A percentile compares a stretch with the other conserved stretches of the same genome.
phyloP scores from a whole-genome alignment of 306 rosid genomes.

The Oxytropis ochrocephala region DNA sequence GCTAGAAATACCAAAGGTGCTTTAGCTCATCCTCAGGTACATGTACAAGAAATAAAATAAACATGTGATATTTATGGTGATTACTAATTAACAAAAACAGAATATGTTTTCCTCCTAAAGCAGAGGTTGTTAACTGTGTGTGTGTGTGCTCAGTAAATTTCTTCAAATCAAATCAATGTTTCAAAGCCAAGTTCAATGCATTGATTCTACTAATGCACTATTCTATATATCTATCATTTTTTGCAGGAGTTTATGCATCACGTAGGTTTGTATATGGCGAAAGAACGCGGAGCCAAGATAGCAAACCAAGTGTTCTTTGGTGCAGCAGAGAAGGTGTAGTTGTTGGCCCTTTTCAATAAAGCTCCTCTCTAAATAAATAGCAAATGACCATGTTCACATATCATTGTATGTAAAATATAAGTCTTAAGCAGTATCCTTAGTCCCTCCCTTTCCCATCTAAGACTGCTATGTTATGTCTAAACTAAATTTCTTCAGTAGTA shows the following conservation, averaged over 20 bases:
- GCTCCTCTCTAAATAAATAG: not conserved
- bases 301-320: constrained; percentile 48
- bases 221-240: no score
- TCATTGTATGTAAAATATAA: not conserved
- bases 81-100: no score
- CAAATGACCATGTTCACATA: not conserved
- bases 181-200: not conserved
- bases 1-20: constrained; percentile 47
- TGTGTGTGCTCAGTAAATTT: no score
- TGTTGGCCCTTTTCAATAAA: constrained; percentile 3
- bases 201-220: not conserved
- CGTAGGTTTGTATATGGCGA: constrained; percentile 69
- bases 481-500: not conserved
- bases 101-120: no score
- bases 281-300: constrained; percentile 69
- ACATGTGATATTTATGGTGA: not conserved
- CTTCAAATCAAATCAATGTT: no score
- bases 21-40: constrained; percentile 71
- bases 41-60: not conserved
- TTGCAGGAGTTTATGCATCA: constrained; percentile 86
- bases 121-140: no score
- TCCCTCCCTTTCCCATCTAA: not conserved
- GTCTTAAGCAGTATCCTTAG: not conserved
- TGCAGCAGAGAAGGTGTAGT: constrained; percentile 15
- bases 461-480: not conserved